A percentile compares a stretch with the other conserved stretches of the same genome.
Evolutionary conservation across 352 stramenopile species (phyloP).

Genomic region (Phytopythium chamaehyphon): DNA sequence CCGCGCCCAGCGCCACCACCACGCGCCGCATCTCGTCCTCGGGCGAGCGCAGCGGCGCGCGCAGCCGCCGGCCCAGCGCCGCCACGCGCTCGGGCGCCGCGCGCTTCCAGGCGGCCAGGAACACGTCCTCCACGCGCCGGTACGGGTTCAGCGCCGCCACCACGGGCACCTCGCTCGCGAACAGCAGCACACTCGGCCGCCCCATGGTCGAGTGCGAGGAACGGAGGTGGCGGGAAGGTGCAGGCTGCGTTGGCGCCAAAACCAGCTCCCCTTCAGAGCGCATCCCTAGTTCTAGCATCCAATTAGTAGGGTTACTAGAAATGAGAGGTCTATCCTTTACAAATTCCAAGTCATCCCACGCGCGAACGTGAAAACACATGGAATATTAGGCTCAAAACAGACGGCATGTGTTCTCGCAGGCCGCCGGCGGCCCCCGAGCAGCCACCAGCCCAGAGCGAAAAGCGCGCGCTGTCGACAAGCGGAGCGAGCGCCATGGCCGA

Average conservation of each 20-base stretch:
- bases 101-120: slow-evolving; percentile 73
- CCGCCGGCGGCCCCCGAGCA: too few species aligned
- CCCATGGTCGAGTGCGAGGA: too few species aligned
- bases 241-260: too few species aligned
- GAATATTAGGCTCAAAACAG: too few species aligned
- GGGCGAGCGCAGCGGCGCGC: slow-evolving; percentile 32
- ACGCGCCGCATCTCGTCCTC: slow-evolving; percentile 57
- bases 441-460: background rate
- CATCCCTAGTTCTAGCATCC: too few species aligned
- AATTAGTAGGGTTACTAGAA: too few species aligned
- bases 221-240: too few species aligned
- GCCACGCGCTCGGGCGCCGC: slow-evolving; percentile 67
- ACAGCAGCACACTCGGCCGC: slow-evolving; percentile 63
- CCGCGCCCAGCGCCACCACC: slow-evolving; percentile 48
- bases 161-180: slow-evolving; percentile 83
- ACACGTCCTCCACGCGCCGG: slow-evolving; percentile 81
- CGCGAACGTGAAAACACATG: too few species aligned
- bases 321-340: too few species aligned
- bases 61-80: slow-evolving; percentile 39
- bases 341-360: too few species aligned
- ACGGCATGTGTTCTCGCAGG: too few species aligned
- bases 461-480: background rate
- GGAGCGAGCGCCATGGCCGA: slow-evolving; percentile 15
- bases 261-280: too few species aligned
- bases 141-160: slow-evolving; percentile 80